phyloP scores from a whole-genome alignment of 2,329 filamentous ascomycete genomes.

The Aureobasidium sp. region DNA sequence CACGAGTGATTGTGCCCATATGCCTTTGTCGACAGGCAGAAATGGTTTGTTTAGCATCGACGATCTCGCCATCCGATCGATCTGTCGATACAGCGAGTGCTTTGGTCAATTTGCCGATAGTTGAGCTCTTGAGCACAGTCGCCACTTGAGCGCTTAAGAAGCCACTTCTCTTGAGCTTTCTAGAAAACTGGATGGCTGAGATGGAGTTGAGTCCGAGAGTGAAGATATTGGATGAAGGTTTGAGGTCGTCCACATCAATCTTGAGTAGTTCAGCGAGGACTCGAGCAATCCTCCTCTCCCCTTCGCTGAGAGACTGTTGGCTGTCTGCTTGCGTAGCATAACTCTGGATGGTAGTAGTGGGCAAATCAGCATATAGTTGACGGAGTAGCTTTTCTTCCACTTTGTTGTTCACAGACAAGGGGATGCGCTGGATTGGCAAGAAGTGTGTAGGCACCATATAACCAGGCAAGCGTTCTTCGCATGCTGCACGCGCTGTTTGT shows the following conservation, averaged over 20 bases:
- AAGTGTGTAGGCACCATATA: slow-evolving; percentile 93
- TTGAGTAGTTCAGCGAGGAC: slow-evolving; percentile 49
- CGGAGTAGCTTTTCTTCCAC: slow-evolving; percentile 65
- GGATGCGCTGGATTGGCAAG: slow-evolving; percentile 61
- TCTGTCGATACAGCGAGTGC: slow-evolving; percentile 22
- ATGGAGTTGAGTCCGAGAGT: slow-evolving; percentile 86
- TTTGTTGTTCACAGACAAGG: slow-evolving; percentile 84
- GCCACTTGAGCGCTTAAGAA: slow-evolving; percentile 55
- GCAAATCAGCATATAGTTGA: slow-evolving; percentile 54
- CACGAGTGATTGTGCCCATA: slow-evolving; percentile 42
- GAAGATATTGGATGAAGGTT: slow-evolving; percentile 60
- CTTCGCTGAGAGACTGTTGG: slow-evolving; percentile 25
- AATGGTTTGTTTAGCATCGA: slow-evolving; percentile 52
- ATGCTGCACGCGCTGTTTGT: slow-evolving; percentile 50
- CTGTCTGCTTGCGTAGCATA: slow-evolving; percentile 22
- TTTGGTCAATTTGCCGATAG: slow-evolving; percentile 34
- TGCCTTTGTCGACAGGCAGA: slow-evolving; percentile 58
- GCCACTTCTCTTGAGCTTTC: slow-evolving; percentile 54
- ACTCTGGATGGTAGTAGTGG: slow-evolving; percentile 52
- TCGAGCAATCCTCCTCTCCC: slow-evolving; percentile 43
- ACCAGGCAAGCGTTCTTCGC: slow-evolving; percentile 59
- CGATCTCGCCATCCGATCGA: slow-evolving; percentile 23
- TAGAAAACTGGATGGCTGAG: slow-evolving; percentile 63
- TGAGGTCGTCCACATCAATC: slow-evolving; percentile 38
- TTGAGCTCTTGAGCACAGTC: slow-evolving; percentile 53